A percentile compares a stretch with the other conserved stretches of the same genome.
These are phyloP conservation scores for Phytopythium sindhum DNA, from an alignment of 352 stramenopile genomes.

Conservation along the genomic window DNA sequence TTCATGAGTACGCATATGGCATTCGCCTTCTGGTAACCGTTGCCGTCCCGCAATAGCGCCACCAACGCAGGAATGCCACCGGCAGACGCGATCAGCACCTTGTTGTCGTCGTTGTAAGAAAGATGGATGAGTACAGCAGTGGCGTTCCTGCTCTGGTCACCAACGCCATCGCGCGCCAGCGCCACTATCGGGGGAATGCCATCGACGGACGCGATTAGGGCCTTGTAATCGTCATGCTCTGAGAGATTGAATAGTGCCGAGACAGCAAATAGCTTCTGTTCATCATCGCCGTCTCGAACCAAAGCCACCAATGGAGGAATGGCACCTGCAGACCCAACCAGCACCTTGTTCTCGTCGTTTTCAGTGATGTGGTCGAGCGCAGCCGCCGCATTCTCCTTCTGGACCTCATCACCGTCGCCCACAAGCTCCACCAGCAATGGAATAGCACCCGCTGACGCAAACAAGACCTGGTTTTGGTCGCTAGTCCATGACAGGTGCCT, in stretches of 20 bases:
- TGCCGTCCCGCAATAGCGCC: neutral
- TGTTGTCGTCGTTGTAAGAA: neutral
- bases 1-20: neutral
- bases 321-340: neutral
- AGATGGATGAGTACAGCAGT: neutral
- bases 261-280: neutral
- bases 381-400: neutral
- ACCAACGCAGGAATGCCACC: neutral
- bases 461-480: neutral
- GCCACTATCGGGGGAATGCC: neutral
- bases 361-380: neutral
- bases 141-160: neutral
- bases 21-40: neutral
- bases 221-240: neutral
- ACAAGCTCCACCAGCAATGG: neutral
- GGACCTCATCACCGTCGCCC: neutral
- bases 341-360: neutral
- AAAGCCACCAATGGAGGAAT: neutral
- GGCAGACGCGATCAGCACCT: neutral
- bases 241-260: neutral
- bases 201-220: neutral
- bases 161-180: neutral
- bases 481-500: neutral
- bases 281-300: neutral
- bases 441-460: neutral